Evolutionary conservation across 1,139 yeast genomes (phyloP).

Genomic region (Wickerhamiella pararugosa): DNA sequence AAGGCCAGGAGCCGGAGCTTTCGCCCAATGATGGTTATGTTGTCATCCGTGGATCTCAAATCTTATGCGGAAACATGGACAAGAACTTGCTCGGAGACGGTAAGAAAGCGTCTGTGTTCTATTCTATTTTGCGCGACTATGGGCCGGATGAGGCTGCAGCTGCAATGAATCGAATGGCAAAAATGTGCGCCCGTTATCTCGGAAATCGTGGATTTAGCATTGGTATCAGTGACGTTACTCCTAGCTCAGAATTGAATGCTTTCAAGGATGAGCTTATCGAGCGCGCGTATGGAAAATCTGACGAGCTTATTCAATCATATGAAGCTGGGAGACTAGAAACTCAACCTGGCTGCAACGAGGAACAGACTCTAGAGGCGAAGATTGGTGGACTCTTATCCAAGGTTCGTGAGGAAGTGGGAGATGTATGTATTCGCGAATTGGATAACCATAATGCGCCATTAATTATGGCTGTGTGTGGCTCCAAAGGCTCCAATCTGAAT

Average conservation of each 20-base stretch:
- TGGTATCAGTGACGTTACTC: conserved; percentile 96
- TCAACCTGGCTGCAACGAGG: conserved; percentile 98
- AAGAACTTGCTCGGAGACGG: conserved; percentile 95
- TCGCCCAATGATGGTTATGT: conserved; percentile 95
- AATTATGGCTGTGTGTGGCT: conserved; percentile 99
- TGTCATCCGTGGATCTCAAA: conserved; percentile 74
- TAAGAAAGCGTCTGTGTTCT: conserved; percentile 91
- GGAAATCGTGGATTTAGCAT: conserved; percentile 95
- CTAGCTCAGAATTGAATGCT: conserved; percentile 59
- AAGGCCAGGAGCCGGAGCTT: conserved; percentile 72
- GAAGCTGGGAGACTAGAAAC: conserved; percentile 86
- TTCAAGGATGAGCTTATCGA: conserved; percentile 86
- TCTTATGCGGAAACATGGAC: conserved; percentile 92
- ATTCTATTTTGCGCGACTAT: conserved; percentile 84
- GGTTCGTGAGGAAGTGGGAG: conserved; percentile 98
- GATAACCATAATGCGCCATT: conserved; percentile 89
- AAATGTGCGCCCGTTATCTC: conserved; percentile 82
- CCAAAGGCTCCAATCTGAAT: conserved; percentile 94
- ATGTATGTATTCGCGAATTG: conserved; percentile 83
- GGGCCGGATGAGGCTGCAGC: conserved; percentile 91
- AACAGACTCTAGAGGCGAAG: conserved; percentile 93
- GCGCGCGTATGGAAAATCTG: conserved; percentile 81
- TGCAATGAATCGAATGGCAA: conserved; percentile 98
- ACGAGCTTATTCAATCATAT: conserved; percentile 67
- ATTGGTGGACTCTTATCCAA: conserved; percentile 92